These are phyloP conservation scores for Camelina hispida DNA, from an alignment of 345 rosid species.

Conservation along the genomic window DNA sequence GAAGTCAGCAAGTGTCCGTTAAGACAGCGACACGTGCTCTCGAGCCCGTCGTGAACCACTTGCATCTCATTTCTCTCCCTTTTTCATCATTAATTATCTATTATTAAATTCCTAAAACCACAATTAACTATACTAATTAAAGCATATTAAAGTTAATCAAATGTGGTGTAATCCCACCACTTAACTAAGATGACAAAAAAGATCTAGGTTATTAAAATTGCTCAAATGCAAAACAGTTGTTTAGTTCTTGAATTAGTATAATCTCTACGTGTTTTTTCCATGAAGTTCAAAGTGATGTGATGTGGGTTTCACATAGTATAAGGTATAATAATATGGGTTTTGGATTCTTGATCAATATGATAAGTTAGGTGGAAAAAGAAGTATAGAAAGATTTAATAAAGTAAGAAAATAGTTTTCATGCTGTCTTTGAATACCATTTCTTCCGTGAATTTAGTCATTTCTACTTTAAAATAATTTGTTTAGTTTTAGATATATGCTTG, in stretches of 20 bases:
- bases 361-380: slow-evolving; percentile 9
- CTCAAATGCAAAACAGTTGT: slow-evolving; percentile 18
- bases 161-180: slow-evolving; percentile 13
- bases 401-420: neutral
- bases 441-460: neutral
- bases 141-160: slow-evolving; percentile 29
- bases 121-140: neutral
- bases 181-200: slow-evolving; percentile 10
- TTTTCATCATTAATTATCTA: slow-evolving; percentile 26
- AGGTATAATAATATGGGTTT: slow-evolving; percentile 9
- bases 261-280: neutral
- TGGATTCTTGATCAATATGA: slow-evolving; percentile 21
- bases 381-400: neutral
- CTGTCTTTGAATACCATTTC: neutral
- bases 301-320: slow-evolving; percentile 25
- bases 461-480: neutral
- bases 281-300: slow-evolving; percentile 29
- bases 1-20: slow-evolving; percentile 49
- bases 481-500: neutral
- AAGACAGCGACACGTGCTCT: slow-evolving; percentile 52
- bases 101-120: slow-evolving; percentile 34
- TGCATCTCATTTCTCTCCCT: slow-evolving; percentile 5
- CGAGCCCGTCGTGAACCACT: slow-evolving; percentile 47
- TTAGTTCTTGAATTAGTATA: neutral
- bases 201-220: slow-evolving; percentile 2